Conservation (phyloP, 2,329 filamentous ascomycete species). For the Pyrenophora tritici-repentis region DNA sequence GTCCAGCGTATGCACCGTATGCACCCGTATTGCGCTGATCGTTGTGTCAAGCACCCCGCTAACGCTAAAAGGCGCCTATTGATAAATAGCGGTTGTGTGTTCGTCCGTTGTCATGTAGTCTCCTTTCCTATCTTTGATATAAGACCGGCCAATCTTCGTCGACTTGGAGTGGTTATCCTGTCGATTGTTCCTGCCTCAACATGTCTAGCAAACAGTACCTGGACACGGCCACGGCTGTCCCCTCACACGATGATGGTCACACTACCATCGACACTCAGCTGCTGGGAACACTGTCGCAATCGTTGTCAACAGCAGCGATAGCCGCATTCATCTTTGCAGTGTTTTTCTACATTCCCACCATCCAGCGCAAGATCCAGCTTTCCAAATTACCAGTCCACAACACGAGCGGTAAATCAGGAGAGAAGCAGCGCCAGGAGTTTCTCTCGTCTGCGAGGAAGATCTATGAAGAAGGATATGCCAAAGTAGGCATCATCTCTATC, state of each 20-base stretch:
- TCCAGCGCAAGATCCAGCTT: conserved; percentile 29
- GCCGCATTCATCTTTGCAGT: conserved; percentile 32
- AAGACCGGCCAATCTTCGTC: too few relatives aligned
- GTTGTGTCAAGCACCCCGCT: neutral
- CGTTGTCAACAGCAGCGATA: conserved; percentile 29
- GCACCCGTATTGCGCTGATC: neutral
- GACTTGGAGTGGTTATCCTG: neutral
- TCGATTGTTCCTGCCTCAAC: neutral
- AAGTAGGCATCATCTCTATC: conserved; percentile 16
- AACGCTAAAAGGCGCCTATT: too few relatives aligned
- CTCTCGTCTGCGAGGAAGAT: conserved; percentile 30
- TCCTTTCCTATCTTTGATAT: too few relatives aligned
- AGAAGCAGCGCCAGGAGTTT: conserved; percentile 31
- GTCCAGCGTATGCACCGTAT: conserved; percentile 9
- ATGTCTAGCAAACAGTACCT: conserved; percentile 3
- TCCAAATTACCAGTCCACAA: conserved; percentile 37
- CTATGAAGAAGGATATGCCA: conserved; percentile 36
- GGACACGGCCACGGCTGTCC: neutral
- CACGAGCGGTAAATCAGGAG: conserved; percentile 14
- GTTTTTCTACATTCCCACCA: conserved; percentile 26
- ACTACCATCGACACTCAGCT: conserved; percentile 26
- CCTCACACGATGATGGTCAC: neutral
- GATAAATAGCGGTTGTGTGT: too few relatives aligned
- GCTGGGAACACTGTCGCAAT: conserved; percentile 22
- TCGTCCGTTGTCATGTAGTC: too few relatives aligned